phyloP scores from a whole-genome alignment of 805 yeast species.

The Torulaspora maleeae region DNA sequence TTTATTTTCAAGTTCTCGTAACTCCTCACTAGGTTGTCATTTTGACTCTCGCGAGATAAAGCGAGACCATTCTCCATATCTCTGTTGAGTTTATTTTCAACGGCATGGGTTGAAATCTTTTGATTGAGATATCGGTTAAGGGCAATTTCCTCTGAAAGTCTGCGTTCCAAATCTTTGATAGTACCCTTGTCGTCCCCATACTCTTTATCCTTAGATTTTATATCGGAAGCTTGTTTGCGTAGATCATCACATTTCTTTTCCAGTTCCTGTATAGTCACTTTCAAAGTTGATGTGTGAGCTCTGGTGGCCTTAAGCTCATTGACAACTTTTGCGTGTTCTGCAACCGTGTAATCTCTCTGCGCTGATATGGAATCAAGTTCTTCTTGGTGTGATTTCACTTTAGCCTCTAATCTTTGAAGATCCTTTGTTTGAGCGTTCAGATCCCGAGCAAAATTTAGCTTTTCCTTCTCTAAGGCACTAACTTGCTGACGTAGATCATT shows the following conservation, averaged over 20 bases:
- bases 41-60: slow-evolving; percentile 15
- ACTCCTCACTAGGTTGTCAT: slow-evolving; percentile 1
- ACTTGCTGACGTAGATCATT: slow-evolving; percentile 40
- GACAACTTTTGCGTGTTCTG: slow-evolving; percentile 29
- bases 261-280: slow-evolving; percentile 35
- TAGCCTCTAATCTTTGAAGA: slow-evolving; percentile 28
- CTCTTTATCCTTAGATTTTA: slow-evolving; percentile 32
- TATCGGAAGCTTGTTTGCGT: slow-evolving; percentile 34
- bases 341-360: slow-evolving; percentile 32
- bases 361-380: slow-evolving; percentile 28
- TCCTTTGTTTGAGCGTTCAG: slow-evolving; percentile 38
- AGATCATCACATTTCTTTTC: slow-evolving; percentile 38
- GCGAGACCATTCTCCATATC: not conserved
- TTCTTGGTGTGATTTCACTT: slow-evolving; percentile 25
- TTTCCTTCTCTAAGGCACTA: slow-evolving; percentile 36
- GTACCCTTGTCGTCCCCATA: slow-evolving; percentile 21
- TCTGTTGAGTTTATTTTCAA: slow-evolving; percentile 11
- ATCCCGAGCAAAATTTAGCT: slow-evolving; percentile 35
- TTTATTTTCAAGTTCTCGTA: slow-evolving; percentile 47
- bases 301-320: slow-evolving; percentile 29
- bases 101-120: slow-evolving; percentile 22
- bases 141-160: slow-evolving; percentile 31
- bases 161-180: slow-evolving; percentile 38
- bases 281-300: slow-evolving; percentile 25
- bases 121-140: slow-evolving; percentile 31